A percentile compares a stretch with the other conserved stretches of the same genome.
These are phyloP conservation scores for Flaveria brownii DNA, from an alignment of 129 eudicot species.

Conservation along the genomic window DNA sequence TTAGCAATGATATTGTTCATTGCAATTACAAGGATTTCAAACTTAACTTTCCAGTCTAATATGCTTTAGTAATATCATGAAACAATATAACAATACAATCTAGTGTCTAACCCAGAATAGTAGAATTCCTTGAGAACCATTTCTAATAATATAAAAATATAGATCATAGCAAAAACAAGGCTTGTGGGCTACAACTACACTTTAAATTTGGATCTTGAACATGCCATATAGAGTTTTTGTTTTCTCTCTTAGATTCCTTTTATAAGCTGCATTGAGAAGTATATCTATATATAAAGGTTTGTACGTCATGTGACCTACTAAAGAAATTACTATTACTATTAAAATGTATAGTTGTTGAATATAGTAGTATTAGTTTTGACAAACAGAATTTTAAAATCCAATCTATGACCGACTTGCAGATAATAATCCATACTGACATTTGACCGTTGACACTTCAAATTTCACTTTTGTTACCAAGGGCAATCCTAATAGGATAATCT, in stretches of 20 bases:
- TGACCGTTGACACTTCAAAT: too few relatives aligned
- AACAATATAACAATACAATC: background rate
- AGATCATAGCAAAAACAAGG: background rate
- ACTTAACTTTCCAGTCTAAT: background rate
- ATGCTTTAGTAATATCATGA: background rate
- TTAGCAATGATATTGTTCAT: background rate
- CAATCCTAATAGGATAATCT: too few relatives aligned
- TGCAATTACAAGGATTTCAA: constrained; percentile 1
- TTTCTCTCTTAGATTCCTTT: constrained; percentile 2
- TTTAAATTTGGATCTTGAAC: constrained; percentile 5
- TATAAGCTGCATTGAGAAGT: background rate
- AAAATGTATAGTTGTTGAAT: too few relatives aligned
- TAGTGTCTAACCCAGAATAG: background rate
- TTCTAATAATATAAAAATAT: background rate
- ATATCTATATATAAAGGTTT: background rate
- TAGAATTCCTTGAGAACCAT: too few relatives aligned
- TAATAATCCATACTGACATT: too few relatives aligned
- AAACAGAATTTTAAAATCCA: too few relatives aligned
- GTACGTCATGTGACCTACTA: constrained; percentile 15
- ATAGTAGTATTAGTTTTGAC: too few relatives aligned
- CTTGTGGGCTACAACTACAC: background rate
- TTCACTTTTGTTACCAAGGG: too few relatives aligned
- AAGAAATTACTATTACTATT: background rate
- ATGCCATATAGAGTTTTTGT: background rate
- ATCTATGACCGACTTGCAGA: too few relatives aligned